Conservation (phyloP, 1,284 basidiomycete genomes). For the Mycena sp. region DNA sequence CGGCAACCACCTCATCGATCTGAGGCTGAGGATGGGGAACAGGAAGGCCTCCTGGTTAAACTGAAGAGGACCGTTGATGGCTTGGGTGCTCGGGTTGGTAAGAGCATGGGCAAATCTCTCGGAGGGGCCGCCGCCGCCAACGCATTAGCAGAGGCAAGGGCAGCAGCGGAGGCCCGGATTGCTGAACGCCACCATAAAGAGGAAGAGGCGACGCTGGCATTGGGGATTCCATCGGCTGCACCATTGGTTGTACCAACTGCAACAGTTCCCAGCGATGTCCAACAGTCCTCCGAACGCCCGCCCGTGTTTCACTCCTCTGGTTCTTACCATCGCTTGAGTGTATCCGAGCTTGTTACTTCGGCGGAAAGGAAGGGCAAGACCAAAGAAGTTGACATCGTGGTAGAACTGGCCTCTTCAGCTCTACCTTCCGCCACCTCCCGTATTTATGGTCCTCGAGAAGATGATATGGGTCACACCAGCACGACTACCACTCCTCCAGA, state of each 20-base stretch:
- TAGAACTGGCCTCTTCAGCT: neutral
- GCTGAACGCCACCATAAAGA: constrained; percentile 66
- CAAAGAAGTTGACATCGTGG: constrained; percentile 6
- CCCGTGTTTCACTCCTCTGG: constrained; percentile 8
- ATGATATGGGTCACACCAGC: constrained; percentile 32
- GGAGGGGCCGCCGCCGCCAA: constrained; percentile 62
- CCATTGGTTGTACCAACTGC: too few species aligned
- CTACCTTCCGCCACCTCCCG: constrained; percentile 2
- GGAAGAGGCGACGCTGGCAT: constrained; percentile 41
- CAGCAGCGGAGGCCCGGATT: constrained; percentile 75
- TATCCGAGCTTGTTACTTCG: constrained; percentile 60
- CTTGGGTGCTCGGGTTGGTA: constrained; percentile 68
- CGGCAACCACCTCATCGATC: neutral
- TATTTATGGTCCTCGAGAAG: neutral
- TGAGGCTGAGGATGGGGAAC: constrained; percentile 34
- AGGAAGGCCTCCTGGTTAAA: constrained; percentile 64
- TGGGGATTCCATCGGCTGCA: constrained; percentile 31
- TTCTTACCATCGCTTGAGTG: constrained; percentile 53
- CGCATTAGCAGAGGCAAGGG: constrained; percentile 74
- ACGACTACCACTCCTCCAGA: constrained; percentile 68
- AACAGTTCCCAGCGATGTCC: neutral
- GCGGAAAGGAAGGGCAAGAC: constrained; percentile 23
- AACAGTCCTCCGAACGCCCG: neutral
- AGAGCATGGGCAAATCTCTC: constrained; percentile 69
- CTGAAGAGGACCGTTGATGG: constrained; percentile 76